Conservation (phyloP, 176 grass and related monocot genomes). For the Hsuehochloa calcarea region DNA sequence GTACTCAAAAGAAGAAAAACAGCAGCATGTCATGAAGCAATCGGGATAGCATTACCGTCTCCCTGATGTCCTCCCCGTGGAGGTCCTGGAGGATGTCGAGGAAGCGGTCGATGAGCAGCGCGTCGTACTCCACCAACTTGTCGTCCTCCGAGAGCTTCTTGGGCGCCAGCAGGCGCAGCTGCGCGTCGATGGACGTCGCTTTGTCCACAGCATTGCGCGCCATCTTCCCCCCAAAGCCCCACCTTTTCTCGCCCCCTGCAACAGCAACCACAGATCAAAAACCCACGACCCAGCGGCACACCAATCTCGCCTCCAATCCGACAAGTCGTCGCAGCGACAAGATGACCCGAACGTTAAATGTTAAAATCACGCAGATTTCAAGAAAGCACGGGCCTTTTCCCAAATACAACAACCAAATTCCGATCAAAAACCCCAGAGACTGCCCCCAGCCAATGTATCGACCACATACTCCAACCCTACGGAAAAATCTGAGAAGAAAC, state of each 20-base stretch:
- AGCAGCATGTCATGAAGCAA: background rate
- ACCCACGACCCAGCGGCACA: background rate
- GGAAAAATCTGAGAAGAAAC: background rate
- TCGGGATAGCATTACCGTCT: conserved; percentile 47
- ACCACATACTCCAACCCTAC: background rate
- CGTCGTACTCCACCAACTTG: conserved; percentile 84
- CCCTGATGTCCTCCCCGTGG: conserved; percentile 69
- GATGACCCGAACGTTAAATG: background rate
- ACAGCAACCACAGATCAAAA: conserved; percentile 35
- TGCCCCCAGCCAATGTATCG: background rate
- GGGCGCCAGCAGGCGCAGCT: conserved; percentile 70
- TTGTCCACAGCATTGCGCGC: conserved; percentile 61
- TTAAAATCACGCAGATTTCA: background rate
- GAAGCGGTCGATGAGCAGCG: conserved; percentile 80
- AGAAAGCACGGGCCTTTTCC: background rate
- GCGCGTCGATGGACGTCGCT: conserved; percentile 72
- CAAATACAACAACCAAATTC: background rate
- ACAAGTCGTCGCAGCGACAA: background rate
- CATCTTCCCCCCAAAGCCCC: conserved; percentile 10
- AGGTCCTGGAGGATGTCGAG: conserved; percentile 84
- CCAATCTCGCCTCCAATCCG: conserved; percentile 11
- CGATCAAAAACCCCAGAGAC: conserved; percentile 18
- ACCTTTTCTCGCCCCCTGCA: conserved; percentile 29
- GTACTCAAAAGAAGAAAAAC: background rate
- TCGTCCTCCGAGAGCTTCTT: conserved; percentile 87